Percentiles rank a stretch among this genome's conserved stretches.
Conservation (phyloP, 352 stramenopile species). For the Phytophthora tubulina region DNA sequence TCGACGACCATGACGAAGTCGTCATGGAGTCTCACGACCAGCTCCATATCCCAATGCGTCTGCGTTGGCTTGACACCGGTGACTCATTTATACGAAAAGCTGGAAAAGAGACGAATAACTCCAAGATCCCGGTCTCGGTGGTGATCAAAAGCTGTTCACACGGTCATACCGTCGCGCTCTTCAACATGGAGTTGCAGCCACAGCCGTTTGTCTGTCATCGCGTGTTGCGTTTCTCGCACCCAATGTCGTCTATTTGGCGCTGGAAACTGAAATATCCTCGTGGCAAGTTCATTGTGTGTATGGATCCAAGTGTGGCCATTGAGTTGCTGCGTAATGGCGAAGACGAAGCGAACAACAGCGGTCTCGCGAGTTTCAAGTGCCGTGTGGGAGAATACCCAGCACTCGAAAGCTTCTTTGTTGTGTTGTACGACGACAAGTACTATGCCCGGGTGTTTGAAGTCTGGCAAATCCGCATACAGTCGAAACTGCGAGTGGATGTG, state of each 20-base stretch:
- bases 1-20: conserved; percentile 89
- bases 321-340: conserved; percentile 41
- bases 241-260: conserved; percentile 65
- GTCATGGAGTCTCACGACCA: conserved; percentile 89
- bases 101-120: background rate
- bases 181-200: conserved; percentile 86
- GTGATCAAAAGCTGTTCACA: conserved; percentile 88
- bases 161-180: conserved; percentile 90
- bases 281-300: conserved; percentile 74
- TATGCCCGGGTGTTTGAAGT: conserved; percentile 82
- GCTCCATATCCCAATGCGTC: conserved; percentile 87
- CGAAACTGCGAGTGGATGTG: conserved; percentile 85
- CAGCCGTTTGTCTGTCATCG: conserved; percentile 89
- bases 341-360: conserved; percentile 26
- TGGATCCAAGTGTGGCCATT: conserved; percentile 75
- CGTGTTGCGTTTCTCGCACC: conserved; percentile 76
- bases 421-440: conserved; percentile 91
- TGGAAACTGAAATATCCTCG: conserved; percentile 55
- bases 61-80: conserved; percentile 79
- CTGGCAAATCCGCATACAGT: conserved; percentile 86
- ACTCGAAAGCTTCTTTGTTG: conserved; percentile 92
- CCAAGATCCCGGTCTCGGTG: conserved; percentile 64
- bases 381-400: conserved; percentile 85
- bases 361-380: conserved; percentile 80
- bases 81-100: conserved; percentile 3